phyloP scores from a whole-genome alignment of 805 yeast species.

The Hanseniaspora nectarophila region DNA sequence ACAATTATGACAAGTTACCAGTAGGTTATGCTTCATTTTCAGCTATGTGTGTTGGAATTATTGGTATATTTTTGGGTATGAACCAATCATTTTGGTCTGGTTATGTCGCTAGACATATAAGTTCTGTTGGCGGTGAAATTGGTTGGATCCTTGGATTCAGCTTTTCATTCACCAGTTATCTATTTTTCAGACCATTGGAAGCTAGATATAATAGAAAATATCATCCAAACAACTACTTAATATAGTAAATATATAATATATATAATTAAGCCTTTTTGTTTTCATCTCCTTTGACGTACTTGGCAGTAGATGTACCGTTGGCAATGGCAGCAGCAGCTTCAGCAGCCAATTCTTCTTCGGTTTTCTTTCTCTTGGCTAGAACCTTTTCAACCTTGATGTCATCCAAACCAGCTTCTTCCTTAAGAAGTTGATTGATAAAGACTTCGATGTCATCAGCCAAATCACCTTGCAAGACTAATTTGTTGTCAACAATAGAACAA shows the following conservation, averaged over 20 bases:
- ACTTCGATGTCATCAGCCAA: constrained; percentile 83
- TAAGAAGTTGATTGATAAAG: constrained; percentile 54
- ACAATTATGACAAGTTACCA: constrained; percentile 48
- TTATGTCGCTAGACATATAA: constrained; percentile 47
- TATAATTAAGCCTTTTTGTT: neutral
- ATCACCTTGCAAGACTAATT: constrained; percentile 85
- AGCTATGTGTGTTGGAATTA: constrained; percentile 72
- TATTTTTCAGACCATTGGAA: constrained; percentile 53
- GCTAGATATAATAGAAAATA: constrained; percentile 36
- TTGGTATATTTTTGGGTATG: constrained; percentile 81
- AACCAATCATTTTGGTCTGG: constrained; percentile 75
- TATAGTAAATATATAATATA: neutral
- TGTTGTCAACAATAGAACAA: constrained; percentile 83
- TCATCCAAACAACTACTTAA: constrained; percentile 5
- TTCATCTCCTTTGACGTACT: constrained; percentile 12
- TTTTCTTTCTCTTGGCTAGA: constrained; percentile 51
- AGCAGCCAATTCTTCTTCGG: constrained; percentile 17
- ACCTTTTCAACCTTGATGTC: constrained; percentile 83
- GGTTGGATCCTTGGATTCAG: constrained; percentile 70
- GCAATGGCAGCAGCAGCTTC: constrained; percentile 14
- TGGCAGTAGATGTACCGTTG: constrained; percentile 14
- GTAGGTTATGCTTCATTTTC: constrained; percentile 64
- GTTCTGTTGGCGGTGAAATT: constrained; percentile 44
- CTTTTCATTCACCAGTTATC: constrained; percentile 56
- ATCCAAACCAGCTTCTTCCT: constrained; percentile 61